A percentile compares a stretch with the other conserved stretches of the same genome.
phyloP scores from a whole-genome alignment of 306 rosid genomes.

The Aeschynomene evenia region DNA sequence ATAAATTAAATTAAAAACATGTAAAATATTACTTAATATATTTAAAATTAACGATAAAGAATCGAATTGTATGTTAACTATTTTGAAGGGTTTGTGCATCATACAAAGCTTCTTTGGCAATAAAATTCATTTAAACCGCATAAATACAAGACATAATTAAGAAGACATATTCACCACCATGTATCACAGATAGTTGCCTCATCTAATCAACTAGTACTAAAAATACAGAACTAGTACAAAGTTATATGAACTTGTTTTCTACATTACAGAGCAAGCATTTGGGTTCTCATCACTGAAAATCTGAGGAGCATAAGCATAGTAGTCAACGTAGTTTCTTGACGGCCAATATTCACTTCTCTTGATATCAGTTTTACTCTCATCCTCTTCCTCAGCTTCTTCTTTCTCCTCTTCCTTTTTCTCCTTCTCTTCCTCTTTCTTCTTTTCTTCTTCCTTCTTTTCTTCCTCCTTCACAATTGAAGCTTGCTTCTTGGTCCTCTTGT shows the following conservation, averaged over 20 bases:
- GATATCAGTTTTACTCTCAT: slow-evolving; percentile 43
- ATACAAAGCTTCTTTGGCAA: no score
- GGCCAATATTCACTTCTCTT: slow-evolving; percentile 68
- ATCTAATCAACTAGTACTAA: slow-evolving; percentile 30
- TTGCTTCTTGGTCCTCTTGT: slow-evolving; percentile 65
- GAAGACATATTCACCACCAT: slow-evolving; percentile 9
- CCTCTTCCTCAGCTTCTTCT: slow-evolving; percentile 35
- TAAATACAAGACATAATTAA: not conserved
- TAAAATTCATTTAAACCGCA: not conserved
- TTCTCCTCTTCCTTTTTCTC: slow-evolving; percentile 34
- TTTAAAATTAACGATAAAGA: no score
- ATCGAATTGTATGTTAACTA: no score
- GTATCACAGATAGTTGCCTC: slow-evolving; percentile 19
- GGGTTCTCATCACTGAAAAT: slow-evolving; percentile 96
- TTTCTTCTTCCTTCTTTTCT: slow-evolving; percentile 50
- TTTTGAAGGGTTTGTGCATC: no score
- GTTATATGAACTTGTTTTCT: slow-evolving; percentile 18
- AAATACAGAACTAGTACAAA: not conserved
- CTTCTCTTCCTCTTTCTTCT: slow-evolving; percentile 38
- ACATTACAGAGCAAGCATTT: slow-evolving; percentile 84
- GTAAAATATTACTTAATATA: no score
- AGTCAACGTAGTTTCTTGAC: slow-evolving; percentile 47
- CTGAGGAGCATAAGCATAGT: slow-evolving; percentile 51
- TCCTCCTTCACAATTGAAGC: slow-evolving; percentile 68
- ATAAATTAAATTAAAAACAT: no score